These are phyloP conservation scores for Colletotrichum sidae DNA, from an alignment of 2,329 filamentous ascomycete genomes.

Conservation along the genomic window DNA sequence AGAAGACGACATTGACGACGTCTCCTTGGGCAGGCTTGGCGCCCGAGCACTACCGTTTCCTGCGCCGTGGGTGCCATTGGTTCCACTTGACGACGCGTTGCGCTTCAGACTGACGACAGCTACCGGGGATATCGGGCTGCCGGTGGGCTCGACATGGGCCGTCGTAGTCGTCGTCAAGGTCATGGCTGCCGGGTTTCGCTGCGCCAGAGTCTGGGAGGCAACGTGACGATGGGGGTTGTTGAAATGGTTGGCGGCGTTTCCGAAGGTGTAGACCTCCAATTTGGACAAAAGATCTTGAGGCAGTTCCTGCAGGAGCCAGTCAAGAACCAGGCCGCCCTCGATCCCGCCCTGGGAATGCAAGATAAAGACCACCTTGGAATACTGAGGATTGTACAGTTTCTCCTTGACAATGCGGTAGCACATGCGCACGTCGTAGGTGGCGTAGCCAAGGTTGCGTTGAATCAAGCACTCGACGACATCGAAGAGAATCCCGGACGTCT, in stretches of 20 bases:
- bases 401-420: constrained; percentile 73
- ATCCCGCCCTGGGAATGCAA: constrained; percentile 84
- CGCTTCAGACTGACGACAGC: too few species aligned
- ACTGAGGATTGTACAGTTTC: constrained; percentile 70
- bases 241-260: constrained; percentile 83
- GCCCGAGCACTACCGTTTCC: neutral
- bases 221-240: constrained; percentile 70
- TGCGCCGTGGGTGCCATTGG: constrained; percentile 1
- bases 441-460: constrained; percentile 80
- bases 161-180: constrained; percentile 32
- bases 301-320: constrained; percentile 81
- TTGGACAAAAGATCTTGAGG: constrained; percentile 74
- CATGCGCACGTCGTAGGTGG: constrained; percentile 74
- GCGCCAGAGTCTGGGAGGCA: constrained; percentile 54
- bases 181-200: constrained; percentile 47
- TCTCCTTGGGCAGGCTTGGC: constrained; percentile 39
- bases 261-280: constrained; percentile 83
- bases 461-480: constrained; percentile 83
- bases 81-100: too few species aligned
- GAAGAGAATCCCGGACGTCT: constrained; percentile 79
- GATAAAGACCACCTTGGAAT: constrained; percentile 79
- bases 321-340: constrained; percentile 77
- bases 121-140: constrained; percentile 32
- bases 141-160: constrained; percentile 2
- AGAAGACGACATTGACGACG: constrained; percentile 47